Conservation (phyloP, 352 stramenopile genomes). For the Pythium aristosporum region DNA sequence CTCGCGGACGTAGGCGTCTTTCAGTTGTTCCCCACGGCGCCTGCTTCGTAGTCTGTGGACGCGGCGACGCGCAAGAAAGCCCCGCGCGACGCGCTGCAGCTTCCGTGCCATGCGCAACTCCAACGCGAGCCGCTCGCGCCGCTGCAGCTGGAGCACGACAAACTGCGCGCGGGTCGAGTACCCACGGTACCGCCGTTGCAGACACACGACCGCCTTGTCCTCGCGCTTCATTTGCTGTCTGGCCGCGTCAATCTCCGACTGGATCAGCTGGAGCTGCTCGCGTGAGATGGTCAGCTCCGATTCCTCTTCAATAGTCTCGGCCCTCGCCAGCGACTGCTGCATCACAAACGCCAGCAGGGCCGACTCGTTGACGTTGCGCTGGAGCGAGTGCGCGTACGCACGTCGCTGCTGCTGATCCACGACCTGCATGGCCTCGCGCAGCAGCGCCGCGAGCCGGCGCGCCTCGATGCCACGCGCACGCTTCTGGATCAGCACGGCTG, state of each 20-base stretch:
- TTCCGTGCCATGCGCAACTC: slow-evolving; percentile 33
- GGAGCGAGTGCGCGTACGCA: slow-evolving; percentile 32
- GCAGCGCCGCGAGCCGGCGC: slow-evolving; percentile 32
- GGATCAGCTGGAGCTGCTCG: slow-evolving; percentile 45
- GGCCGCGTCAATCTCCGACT: slow-evolving; percentile 34
- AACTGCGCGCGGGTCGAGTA: slow-evolving; percentile 42
- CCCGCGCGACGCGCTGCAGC: slow-evolving; percentile 38
- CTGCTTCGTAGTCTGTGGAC: slow-evolving; percentile 33
- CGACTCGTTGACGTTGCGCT: slow-evolving; percentile 29
- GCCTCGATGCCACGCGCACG: slow-evolving; percentile 47
- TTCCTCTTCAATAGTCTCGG: background rate
- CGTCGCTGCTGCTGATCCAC: slow-evolving; percentile 50
- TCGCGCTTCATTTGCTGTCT: slow-evolving; percentile 38
- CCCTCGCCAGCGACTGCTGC: slow-evolving; percentile 30
- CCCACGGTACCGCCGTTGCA: slow-evolving; percentile 58
- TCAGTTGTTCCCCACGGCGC: slow-evolving; percentile 42
- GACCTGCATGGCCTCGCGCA: slow-evolving; percentile 39
- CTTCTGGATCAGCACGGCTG: slow-evolving; percentile 58
- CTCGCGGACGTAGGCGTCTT: slow-evolving; percentile 59
- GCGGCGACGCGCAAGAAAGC: slow-evolving; percentile 37
- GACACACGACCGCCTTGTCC: slow-evolving; percentile 41
- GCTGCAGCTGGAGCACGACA: slow-evolving; percentile 38
- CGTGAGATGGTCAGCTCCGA: slow-evolving; percentile 29
- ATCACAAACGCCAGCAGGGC: slow-evolving; percentile 54
- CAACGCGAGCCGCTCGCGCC: slow-evolving; percentile 31